Conservation (phyloP, 257 asterid species). For the Linaria vulgaris region DNA sequence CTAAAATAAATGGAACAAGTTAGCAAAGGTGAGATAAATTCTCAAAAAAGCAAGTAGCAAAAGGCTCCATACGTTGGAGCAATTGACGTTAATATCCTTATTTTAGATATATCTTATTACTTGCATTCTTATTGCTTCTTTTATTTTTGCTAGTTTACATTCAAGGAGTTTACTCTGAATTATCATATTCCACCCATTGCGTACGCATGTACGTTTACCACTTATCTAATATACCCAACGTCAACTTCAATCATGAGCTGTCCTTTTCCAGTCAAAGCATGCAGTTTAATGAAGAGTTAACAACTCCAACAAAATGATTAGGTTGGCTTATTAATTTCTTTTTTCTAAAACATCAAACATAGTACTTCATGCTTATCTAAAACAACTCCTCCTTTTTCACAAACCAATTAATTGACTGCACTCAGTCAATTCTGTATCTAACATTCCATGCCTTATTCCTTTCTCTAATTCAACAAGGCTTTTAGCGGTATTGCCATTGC, state of each 20-base stretch:
- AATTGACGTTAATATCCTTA: no score
- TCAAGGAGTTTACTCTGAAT: background rate
- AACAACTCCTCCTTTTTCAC: background rate
- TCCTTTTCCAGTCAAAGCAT: slow-evolving; percentile 17
- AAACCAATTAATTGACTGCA: background rate
- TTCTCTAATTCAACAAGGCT: background rate
- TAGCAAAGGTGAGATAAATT: no score
- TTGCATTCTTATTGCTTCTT: no score
- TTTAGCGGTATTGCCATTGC: no score
- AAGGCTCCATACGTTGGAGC: no score
- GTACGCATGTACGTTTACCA: background rate
- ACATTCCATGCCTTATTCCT: background rate
- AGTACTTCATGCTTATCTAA: slow-evolving; percentile 9
- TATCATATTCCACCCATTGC: background rate
- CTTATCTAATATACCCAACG: background rate
- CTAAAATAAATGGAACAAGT: no score
- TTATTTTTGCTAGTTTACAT: no score
- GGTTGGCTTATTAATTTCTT: background rate
- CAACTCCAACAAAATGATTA: slow-evolving; percentile 9
- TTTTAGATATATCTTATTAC: no score
- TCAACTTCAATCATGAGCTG: background rate
- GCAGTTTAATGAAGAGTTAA: background rate
- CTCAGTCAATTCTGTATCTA: background rate
- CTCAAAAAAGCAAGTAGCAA: no score
- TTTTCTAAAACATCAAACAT: background rate